Evolutionary conservation across 768 basidiomycete genomes (phyloP), one percentile per base, ranked within the genome.

Genomic region (Trametes coccinea): DNA sequence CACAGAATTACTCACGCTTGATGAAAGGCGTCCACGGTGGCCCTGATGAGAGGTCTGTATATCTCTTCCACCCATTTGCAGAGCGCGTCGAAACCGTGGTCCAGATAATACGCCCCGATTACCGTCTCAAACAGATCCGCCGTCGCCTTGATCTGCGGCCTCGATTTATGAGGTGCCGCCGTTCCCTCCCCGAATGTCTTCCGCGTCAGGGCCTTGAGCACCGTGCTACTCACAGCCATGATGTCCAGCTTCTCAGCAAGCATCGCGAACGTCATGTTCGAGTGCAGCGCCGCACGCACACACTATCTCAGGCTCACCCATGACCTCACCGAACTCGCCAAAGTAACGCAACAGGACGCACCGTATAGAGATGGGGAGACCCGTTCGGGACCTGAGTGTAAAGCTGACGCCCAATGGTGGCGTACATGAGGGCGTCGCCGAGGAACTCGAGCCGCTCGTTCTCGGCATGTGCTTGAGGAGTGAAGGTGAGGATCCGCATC

Each of bases 91-190:
- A 75, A 72, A 4, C 81, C 79, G 41, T 67, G 61, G 57, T 82
- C 78, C 53, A 73, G 58, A 65, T 78, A 76, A 59, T 76, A 78
- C 5, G 75, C 76, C n/a, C 75, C 80, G 1, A 82, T 75, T 22
- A 81, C 74, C 11, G 78, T 76, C 65, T 82, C 80, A 65, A 80
- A 79, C 8, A 79, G 74, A 63, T 82, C 82, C 14, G 79, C 82
- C 5, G 71, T 78, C 11, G 71, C 73, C 66, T 80, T 82, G 14
- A 73, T 56, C 34, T 66, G 34, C 0, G 53, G 53, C 37, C 50
- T 54, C 16, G 62, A 37, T 59, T 70, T 70, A 22, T 1, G 9
- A 4, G 64, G 59, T 7, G 65, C 65, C 3, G 44, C 27, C 10
- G 54, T 45, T 5, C 67, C 69, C 57, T 70, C 69, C 1, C 71